Evolutionary conservation across 768 basidiomycete genomes (phyloP), one percentile per base, ranked within the genome.

Genomic region (Mycena indigotica): DNA sequence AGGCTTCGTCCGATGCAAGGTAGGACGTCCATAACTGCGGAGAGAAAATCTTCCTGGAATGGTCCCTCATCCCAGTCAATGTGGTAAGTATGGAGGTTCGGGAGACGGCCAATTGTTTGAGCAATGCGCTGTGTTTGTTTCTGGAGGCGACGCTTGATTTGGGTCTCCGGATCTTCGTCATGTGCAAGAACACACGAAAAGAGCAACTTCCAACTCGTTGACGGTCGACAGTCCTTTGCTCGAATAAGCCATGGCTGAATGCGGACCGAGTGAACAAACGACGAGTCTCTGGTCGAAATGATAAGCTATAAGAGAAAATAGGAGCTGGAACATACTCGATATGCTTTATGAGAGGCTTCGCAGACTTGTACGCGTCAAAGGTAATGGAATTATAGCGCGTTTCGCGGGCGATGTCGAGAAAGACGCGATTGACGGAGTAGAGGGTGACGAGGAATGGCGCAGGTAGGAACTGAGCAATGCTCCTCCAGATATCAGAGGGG

Each of bases 381-480:
- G 44, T 50, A 28, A 69, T 39, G n/a, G 52, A 24, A 8, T 44
- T 59, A 53, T 74, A 75, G 16, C 64, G 61, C 5, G 55, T 48
- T 56, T 67, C 67, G 49, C 70, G 65, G 50, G 63, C 68, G 21
- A 68, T 63, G 69, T 95, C 88, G 84, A 97, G 98, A 73, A 99
- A 99, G 67, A 99, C 96, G 67, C 98, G 97, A 81, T 96, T 97
- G 84, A 99, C 98, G 56, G 96, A 98, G 50, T 61, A 69, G 12
- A 73, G 59, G 8, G 50, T 60, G 13, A 58, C 40, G 2, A 72
- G 65, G 2, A 56, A 49, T 2, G 69, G 65, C 21, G 52, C 55
- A 15, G 70, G 63, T 25, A 76, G 53, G 45, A 66, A 71, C 12
- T 32, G 51, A 30, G 69, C 65, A 39, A 76, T 66, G 28, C 63